Conservation (phyloP, 768 basidiomycete genomes). For the Kondoa malvinella region DNA sequence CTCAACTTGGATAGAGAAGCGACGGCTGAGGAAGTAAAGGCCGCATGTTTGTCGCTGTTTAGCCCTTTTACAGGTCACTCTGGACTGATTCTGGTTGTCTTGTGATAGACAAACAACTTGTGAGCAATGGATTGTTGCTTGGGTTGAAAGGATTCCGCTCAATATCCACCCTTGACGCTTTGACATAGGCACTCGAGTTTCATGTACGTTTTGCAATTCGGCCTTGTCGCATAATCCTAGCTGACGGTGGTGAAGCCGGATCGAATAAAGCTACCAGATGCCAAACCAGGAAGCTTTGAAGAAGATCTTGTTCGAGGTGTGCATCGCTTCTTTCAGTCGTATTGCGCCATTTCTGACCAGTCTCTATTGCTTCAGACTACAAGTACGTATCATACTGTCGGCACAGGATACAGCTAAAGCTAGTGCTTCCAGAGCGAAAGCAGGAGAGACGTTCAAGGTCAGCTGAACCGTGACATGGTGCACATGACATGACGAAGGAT, state of each 20-base stretch:
- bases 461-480: not conserved
- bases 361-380: not conserved
- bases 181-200: not conserved
- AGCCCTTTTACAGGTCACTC: not conserved
- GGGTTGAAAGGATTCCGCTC: not conserved
- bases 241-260: not conserved
- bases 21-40: not conserved
- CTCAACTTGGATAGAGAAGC: not conserved
- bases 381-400: not conserved
- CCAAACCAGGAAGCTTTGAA: not conserved
- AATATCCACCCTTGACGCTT: not conserved
- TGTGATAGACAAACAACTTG: not conserved
- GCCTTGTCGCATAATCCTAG: not conserved
- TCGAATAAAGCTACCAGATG: not conserved
- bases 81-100: not conserved
- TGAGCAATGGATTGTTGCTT: not conserved
- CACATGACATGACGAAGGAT: not conserved
- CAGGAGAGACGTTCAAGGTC: not conserved
- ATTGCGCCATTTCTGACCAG: not conserved
- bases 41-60: not conserved
- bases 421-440: not conserved
- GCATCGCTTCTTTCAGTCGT: not conserved
- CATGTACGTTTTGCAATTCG: not conserved
- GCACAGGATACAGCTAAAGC: not conserved
- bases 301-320: not conserved